Evolutionary conservation across 2,329 filamentous ascomycete genomes (phyloP), one percentile per base, ranked within the genome.

Genomic region (Exophiala spinifera): DNA sequence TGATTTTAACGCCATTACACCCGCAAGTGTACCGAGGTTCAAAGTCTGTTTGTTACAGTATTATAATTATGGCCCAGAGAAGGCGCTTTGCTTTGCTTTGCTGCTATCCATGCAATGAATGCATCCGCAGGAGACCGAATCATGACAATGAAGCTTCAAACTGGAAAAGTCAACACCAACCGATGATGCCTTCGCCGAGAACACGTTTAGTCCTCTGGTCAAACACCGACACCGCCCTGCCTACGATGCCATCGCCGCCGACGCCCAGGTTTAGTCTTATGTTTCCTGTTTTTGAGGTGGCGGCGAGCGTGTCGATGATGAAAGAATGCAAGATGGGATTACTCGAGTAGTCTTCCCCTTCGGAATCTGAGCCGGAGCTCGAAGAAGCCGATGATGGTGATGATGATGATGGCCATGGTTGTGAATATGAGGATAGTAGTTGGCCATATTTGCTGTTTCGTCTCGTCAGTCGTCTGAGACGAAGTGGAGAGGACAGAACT

Each of bases 281-380:
- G 13, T 48, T 48, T 25, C 52, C 40, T n/a, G 36, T 46, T 7
- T 25, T 51, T 13, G 49, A 50, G 19, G 2, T 33, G 19, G 42
- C n/a, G 13, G 42, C 17, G 19, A 25, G 20, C 6, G 50, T n/a
- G 14, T 52, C 39, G 43, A 64, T 44, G 4, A 54, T 23, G 44
- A 63, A 64, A 1, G 60, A 59, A 28, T 63, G 57, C 33, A 64
- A 21, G 15, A 64, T 51, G 10, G 61, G 61, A 39, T 61, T 62
- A 6, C 46, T 46, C 8, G 40, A 46, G 31, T 49, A 33, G 6
- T 50, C 52, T 31, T 51, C 52, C 2, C 40, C 46, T 13, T 55
- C 52, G 4, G 47, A 53, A 15, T 47, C 53, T 28, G 45, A 28
- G 49, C 52, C 45, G 13, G 43, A 31, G 10, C 28, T 31, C 28